Evolutionary conservation across 2,329 filamentous ascomycete genomes (phyloP).

Genomic region (Metarhizium sp.): DNA sequence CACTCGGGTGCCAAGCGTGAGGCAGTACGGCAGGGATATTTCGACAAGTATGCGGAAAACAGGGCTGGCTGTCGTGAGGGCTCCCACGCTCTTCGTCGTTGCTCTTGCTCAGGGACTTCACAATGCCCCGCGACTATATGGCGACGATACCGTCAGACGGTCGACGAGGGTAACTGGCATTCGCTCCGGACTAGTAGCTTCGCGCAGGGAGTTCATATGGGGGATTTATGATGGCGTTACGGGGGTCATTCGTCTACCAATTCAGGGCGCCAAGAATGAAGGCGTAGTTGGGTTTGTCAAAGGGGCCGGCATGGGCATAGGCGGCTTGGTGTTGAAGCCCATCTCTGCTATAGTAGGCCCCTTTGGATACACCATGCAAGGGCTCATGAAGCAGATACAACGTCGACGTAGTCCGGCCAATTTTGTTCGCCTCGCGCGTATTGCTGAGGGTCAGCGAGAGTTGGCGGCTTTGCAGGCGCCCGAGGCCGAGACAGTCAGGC

Average conservation of each 20-base stretch:
- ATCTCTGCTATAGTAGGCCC: constrained; percentile 52
- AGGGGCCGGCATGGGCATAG: constrained; percentile 54
- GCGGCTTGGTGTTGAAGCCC: constrained; percentile 56
- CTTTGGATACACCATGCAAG: constrained; percentile 54
- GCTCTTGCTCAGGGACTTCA: constrained; percentile 61
- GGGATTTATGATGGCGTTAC: constrained; percentile 58
- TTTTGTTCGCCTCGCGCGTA: constrained; percentile 47
- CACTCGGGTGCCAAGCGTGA: constrained; percentile 2
- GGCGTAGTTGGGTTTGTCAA: constrained; percentile 37
- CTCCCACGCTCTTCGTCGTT: constrained; percentile 24
- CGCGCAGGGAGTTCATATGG: constrained; percentile 50
- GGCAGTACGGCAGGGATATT: no score
- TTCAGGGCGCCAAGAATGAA: constrained; percentile 44
- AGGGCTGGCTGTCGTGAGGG: constrained; percentile 25
- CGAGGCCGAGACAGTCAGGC: constrained; percentile 15
- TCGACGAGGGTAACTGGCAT: constrained; percentile 56
- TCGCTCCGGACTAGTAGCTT: constrained; percentile 51
- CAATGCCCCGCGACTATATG: constrained; percentile 61
- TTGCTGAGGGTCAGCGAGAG: constrained; percentile 47
- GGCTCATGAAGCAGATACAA: constrained; percentile 49
- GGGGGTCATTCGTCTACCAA: constrained; percentile 51
- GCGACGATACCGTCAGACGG: constrained; percentile 57
- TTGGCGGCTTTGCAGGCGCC: constrained; percentile 23
- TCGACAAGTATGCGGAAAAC: constrained; percentile 35
- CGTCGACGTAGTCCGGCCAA: constrained; percentile 42